Conservation (phyloP, 73 alveolate species). For the Stentor roeselii region DNA sequence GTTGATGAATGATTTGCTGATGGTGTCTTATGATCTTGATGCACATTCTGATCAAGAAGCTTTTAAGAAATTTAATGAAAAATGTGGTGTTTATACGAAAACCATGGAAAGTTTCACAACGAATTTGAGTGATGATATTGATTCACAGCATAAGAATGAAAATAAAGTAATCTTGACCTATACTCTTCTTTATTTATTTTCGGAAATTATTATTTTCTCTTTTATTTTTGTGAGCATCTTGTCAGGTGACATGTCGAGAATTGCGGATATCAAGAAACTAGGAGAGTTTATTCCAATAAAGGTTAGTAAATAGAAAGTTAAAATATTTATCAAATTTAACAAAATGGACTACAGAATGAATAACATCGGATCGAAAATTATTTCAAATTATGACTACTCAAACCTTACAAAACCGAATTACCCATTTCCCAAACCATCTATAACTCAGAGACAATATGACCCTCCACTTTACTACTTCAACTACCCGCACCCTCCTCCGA, state of each 20-base stretch:
- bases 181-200: not conserved
- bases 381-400: not conserved
- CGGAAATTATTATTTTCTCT: not conserved
- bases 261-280: not conserved
- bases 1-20: not conserved
- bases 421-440: not conserved
- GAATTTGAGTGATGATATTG: not conserved
- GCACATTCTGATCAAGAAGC: not conserved
- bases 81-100: too few relatives aligned
- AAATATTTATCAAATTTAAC: too few relatives aligned
- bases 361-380: not conserved
- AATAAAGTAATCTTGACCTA: not conserved
- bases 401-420: not conserved
- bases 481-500: not conserved
- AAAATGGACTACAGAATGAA: not conserved
- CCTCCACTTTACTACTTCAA: not conserved
- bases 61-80: too few relatives aligned
- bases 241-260: not conserved
- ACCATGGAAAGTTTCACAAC: not conserved
- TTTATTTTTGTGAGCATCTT: too few relatives aligned
- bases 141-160: not conserved
- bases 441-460: not conserved
- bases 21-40: not conserved
- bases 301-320: too few relatives aligned
- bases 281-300: not conserved